phyloP scores from a whole-genome alignment of 805 yeast genomes.

The Candida endomychidarum region DNA sequence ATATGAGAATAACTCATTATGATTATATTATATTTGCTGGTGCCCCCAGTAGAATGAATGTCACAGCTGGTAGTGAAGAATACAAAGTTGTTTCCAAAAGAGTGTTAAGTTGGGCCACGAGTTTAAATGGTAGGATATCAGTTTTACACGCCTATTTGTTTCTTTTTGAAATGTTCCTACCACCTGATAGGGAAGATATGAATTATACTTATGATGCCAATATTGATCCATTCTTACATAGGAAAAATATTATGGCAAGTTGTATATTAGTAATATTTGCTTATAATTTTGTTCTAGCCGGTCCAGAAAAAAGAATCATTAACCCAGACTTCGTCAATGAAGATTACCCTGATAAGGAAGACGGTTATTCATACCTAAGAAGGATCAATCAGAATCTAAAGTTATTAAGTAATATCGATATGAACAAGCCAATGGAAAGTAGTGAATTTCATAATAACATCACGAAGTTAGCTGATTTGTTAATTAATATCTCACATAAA shows the following conservation, averaged over 20 bases:
- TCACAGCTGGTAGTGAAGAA: slow-evolving; percentile 52
- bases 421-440: slow-evolving; percentile 26
- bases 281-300: slow-evolving; percentile 47
- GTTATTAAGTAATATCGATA: background rate
- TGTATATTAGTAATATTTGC: slow-evolving; percentile 51
- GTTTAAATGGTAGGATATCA: slow-evolving; percentile 49
- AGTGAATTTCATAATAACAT: slow-evolving; percentile 37
- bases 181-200: slow-evolving; percentile 50
- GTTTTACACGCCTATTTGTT: slow-evolving; percentile 62
- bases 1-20: slow-evolving; percentile 29
- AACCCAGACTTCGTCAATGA: slow-evolving; percentile 21
- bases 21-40: slow-evolving; percentile 32
- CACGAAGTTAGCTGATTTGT: slow-evolving; percentile 38
- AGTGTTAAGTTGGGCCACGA: slow-evolving; percentile 52
- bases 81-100: slow-evolving; percentile 49
- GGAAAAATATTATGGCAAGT: slow-evolving; percentile 44
- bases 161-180: slow-evolving; percentile 59
- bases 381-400: slow-evolving; percentile 30
- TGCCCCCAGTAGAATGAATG: slow-evolving; percentile 45
- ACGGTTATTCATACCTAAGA: slow-evolving; percentile 52
- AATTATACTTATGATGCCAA: slow-evolving; percentile 50
- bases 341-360: slow-evolving; percentile 16
- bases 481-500: slow-evolving; percentile 41
- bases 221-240: slow-evolving; percentile 43
- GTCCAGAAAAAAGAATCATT: slow-evolving; percentile 39